A percentile compares a stretch with the other conserved stretches of the same genome.
phyloP scores from a whole-genome alignment of 257 asterid species.

The Forsythia suspensa region DNA sequence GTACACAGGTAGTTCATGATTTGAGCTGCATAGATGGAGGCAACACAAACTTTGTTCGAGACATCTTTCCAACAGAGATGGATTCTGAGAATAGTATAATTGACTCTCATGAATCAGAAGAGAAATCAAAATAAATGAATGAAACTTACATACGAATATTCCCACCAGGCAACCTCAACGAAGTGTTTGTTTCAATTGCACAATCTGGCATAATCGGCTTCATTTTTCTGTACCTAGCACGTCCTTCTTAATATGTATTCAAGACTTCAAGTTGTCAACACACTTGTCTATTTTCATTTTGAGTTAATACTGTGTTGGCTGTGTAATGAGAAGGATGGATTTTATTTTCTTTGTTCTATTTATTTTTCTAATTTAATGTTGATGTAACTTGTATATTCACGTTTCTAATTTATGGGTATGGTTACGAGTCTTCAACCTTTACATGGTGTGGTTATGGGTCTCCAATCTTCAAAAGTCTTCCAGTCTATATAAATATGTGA shows the following conservation, averaged over 20 bases:
- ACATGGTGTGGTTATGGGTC: too few relatives aligned
- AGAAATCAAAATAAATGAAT: not conserved
- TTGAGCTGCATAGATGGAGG: constrained; percentile 35
- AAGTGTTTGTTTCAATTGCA: not conserved
- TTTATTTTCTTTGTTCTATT: not conserved
- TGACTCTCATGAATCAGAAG: not conserved
- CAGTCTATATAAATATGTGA: too few relatives aligned
- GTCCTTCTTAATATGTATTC: not conserved
- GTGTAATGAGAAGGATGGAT: not conserved
- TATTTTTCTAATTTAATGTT: not conserved
- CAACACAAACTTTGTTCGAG: constrained; percentile 24
- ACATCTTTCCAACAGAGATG: constrained; percentile 20
- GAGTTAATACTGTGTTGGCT: not conserved
- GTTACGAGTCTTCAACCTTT: too few relatives aligned
- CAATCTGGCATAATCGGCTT: not conserved
- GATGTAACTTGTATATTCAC: not conserved
- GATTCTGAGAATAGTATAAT: not conserved
- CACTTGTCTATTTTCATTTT: not conserved
- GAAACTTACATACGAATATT: not conserved
- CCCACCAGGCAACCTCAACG: too few relatives aligned
- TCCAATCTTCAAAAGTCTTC: too few relatives aligned
- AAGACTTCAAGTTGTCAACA: not conserved
- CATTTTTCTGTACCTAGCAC: not conserved
- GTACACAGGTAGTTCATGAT: constrained; percentile 37
- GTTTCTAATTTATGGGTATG: too few relatives aligned